phyloP scores from a whole-genome alignment of 331 rosid species.

The Quercus lobata region DNA sequence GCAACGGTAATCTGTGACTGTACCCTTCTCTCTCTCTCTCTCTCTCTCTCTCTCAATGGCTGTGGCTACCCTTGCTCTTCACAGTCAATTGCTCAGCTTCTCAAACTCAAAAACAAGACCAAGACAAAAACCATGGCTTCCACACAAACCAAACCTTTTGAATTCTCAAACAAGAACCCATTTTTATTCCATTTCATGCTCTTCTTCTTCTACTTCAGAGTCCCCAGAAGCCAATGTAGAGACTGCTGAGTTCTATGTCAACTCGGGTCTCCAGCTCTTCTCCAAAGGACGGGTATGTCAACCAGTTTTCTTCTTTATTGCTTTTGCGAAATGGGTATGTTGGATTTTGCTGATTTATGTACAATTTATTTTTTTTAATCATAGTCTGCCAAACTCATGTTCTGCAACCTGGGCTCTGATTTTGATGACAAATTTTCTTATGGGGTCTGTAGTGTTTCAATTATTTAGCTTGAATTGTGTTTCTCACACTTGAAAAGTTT shows the following conservation, averaged over 20 bases:
- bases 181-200: conserved; percentile 40
- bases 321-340: conserved; percentile 6
- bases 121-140: conserved; percentile 33
- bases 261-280: conserved; percentile 87
- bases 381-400: neutral
- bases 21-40: neutral
- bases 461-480: neutral
- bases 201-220: conserved; percentile 60
- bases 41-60: conserved; percentile 43
- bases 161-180: conserved; percentile 25
- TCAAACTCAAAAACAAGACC: conserved; percentile 34
- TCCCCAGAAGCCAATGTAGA: conserved; percentile 55
- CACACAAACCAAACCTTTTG: conserved; percentile 16
- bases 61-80: conserved; percentile 47
- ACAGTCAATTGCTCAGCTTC: conserved; percentile 39
- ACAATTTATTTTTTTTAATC: neutral
- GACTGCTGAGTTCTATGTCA: conserved; percentile 82
- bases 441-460: neutral
- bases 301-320: neutral
- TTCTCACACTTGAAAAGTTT: neutral
- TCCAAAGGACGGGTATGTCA: conserved; percentile 83
- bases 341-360: neutral
- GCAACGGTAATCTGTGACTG: conserved; percentile 14
- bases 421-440: neutral
- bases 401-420: neutral